These are phyloP conservation scores for Paxillus involutus DNA, from an alignment of 768 basidiomycete genomes.

Conservation along the genomic window DNA sequence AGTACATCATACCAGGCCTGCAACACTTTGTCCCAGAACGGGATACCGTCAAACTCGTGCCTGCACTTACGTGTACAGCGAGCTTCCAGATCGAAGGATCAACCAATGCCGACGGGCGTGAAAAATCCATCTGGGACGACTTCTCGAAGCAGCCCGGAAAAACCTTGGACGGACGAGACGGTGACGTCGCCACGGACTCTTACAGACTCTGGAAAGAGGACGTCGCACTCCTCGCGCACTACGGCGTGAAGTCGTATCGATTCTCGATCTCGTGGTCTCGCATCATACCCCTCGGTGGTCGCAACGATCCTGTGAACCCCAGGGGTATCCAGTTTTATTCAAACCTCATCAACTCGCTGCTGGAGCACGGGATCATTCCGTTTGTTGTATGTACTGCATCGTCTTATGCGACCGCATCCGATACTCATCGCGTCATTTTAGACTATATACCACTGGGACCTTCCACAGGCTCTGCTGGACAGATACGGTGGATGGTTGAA, in stretches of 20 bases:
- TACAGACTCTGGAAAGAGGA: conserved; percentile 71
- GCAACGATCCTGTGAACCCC: conserved; percentile 71
- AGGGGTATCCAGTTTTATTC: conserved; percentile 71
- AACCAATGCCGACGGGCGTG: conserved; percentile 55
- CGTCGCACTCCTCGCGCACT: conserved; percentile 55
- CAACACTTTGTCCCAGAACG: neutral
- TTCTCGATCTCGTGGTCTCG: conserved; percentile 79
- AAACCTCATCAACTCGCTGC: conserved; percentile 64
- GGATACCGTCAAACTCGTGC: neutral
- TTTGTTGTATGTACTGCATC: conserved; percentile 52
- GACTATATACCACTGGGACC: conserved; percentile 80
- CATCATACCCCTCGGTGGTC: conserved; percentile 71
- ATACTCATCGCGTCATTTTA: conserved; percentile 20
- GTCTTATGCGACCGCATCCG: neutral
- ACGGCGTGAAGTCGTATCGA: conserved; percentile 72
- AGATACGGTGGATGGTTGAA: conserved; percentile 77
- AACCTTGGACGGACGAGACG: conserved; percentile 64
- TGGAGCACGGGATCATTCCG: conserved; percentile 62
- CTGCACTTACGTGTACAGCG: conserved; percentile 37
- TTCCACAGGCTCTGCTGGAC: conserved; percentile 72
- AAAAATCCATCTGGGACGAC: conserved; percentile 75
- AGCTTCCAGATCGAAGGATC: conserved; percentile 78
- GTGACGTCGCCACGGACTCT: conserved; percentile 72
- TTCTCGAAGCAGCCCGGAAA: conserved; percentile 66
- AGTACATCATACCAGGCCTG: conserved; percentile 15